Evolutionary conservation across 768 basidiomycete species (phyloP).

Genomic region (Tylopilus sp.): DNA sequence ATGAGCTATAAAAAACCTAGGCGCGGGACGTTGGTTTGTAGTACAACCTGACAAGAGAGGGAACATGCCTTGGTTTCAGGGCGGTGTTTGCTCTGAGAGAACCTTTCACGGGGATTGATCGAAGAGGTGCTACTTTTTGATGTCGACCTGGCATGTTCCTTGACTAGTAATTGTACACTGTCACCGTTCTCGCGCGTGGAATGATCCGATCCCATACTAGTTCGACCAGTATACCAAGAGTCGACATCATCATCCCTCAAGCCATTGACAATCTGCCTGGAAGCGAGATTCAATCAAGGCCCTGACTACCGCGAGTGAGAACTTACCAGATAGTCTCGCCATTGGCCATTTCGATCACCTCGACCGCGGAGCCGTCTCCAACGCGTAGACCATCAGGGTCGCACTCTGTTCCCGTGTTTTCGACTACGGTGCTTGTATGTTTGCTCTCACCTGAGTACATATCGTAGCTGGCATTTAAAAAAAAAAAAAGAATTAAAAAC

Average conservation of each 20-base stretch:
- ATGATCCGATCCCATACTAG: slow-evolving; percentile 74
- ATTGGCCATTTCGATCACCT: slow-evolving; percentile 81
- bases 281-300: slow-evolving; percentile 1
- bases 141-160: slow-evolving; percentile 64
- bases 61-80: slow-evolving; percentile 80
- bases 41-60: slow-evolving; percentile 4
- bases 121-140: slow-evolving; percentile 65
- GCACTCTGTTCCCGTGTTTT: slow-evolving; percentile 30
- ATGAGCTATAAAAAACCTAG: slow-evolving; percentile 43
- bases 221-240: slow-evolving; percentile 60
- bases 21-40: slow-evolving; percentile 9
- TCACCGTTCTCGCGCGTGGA: slow-evolving; percentile 46
- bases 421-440: slow-evolving; percentile 32
- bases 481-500: slow-evolving; percentile 18
- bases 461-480: slow-evolving; percentile 63
- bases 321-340: slow-evolving; percentile 83
- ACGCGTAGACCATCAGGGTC: slow-evolving; percentile 26
- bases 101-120: slow-evolving; percentile 58
- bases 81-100: slow-evolving; percentile 49
- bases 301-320: not conserved
- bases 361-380: slow-evolving; percentile 58
- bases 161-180: slow-evolving; percentile 69
- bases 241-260: slow-evolving; percentile 75
- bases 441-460: slow-evolving; percentile 69
- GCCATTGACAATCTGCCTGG: slow-evolving; percentile 77